Conservation (phyloP, 176 grass and related monocot species). For the Rhynchospora tenuis region DNA sequence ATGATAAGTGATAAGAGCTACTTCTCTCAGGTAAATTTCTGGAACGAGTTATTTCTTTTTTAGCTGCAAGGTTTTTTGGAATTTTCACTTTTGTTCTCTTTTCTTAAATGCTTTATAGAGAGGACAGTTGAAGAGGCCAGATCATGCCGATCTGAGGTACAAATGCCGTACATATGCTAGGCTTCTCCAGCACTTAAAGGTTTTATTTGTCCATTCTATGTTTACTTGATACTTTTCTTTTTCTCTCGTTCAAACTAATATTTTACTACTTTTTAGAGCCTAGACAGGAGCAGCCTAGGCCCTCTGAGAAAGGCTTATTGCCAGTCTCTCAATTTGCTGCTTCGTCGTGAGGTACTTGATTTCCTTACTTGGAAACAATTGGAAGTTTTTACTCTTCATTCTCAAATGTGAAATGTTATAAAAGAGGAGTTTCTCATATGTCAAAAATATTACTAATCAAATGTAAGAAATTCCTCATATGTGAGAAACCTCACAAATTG, state of each 20-base stretch:
- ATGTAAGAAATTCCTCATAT: background rate
- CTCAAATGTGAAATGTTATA: background rate
- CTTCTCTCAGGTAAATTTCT: constrained; percentile 82
- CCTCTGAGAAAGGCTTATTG: constrained; percentile 96
- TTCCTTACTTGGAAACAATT: background rate
- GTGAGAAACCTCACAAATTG: background rate
- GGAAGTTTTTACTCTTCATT: background rate
- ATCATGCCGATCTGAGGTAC: constrained; percentile 96
- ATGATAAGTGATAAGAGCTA: constrained; percentile 99
- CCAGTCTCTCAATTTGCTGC: constrained; percentile 89
- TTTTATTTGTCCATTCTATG: constrained; percentile 19
- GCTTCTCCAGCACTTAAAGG: constrained; percentile 98
- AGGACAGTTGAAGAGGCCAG: constrained; percentile 95
- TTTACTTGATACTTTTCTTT: constrained; percentile 8
- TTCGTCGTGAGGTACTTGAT: constrained; percentile 79
- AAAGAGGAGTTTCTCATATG: background rate
- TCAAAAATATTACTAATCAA: background rate
- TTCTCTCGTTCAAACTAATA: constrained; percentile 17
- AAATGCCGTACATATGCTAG: constrained; percentile 98
- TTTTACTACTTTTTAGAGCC: constrained; percentile 52
- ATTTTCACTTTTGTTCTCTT: constrained; percentile 28
- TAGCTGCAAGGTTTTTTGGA: background rate
- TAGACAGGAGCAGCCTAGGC: constrained; percentile 89
- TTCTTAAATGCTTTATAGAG: constrained; percentile 53
- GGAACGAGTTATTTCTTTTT: background rate